phyloP scores from a whole-genome alignment of 1,284 basidiomycete species.

The Ganoderma sp. region DNA sequence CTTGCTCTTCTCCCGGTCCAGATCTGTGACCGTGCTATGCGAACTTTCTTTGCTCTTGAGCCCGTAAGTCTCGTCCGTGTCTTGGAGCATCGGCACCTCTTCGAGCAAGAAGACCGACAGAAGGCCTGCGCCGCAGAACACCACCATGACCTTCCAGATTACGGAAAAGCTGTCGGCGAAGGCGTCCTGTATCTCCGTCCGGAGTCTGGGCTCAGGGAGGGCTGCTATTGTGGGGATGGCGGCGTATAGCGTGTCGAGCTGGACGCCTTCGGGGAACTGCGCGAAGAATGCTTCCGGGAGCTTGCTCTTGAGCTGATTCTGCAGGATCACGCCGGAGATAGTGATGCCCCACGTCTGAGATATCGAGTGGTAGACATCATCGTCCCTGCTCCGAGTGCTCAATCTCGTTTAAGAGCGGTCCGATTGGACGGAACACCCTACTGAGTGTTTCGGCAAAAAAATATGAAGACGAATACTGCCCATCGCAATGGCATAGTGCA shows the following conservation, averaged over 20 bases:
- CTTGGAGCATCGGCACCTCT: conserved; percentile 42
- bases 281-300: conserved; percentile 44
- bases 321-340: conserved; percentile 45
- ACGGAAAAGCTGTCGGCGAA: conserved; percentile 43
- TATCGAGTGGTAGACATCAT: no score
- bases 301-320: conserved; percentile 45
- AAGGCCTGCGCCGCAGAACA: conserved; percentile 42
- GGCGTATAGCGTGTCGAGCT: conserved; percentile 42
- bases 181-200: conserved; percentile 40
- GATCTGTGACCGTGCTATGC: neutral
- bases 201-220: conserved; percentile 43
- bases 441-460: no score
- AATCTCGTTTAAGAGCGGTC: no score
- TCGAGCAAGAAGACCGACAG: conserved; percentile 41
- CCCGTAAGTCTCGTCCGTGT: conserved; percentile 38
- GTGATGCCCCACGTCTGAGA: conserved; percentile 48
- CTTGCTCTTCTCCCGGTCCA: neutral
- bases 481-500: no score
- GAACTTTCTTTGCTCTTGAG: neutral
- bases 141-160: conserved; percentile 46
- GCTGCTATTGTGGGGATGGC: conserved; percentile 44
- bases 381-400: no score
- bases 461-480: no score
- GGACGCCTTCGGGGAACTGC: conserved; percentile 40
- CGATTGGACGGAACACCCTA: no score